Evolutionary conservation across 2,329 filamentous ascomycete genomes (phyloP), one percentile per base, ranked within the genome.

Genomic region (Colletotrichum sp.): DNA sequence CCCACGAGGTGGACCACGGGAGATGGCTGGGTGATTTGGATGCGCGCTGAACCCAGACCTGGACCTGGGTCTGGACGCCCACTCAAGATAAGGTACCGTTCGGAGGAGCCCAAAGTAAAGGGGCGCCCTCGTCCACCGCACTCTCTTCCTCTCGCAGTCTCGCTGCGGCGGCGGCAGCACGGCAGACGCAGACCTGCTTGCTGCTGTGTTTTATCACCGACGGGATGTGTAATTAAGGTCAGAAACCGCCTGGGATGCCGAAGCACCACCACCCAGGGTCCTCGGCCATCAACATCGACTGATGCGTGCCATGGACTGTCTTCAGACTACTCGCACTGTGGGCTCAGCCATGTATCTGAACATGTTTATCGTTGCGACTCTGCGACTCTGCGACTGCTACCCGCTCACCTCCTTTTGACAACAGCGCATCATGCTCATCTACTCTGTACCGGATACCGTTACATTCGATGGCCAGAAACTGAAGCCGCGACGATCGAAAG

Each of bases 21-120:
- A 75, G 73, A 75, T 75, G 73, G 70, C 73, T 52, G 73, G 70
- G 64, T 75, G 73, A 75, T 75, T 75, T 75, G 63, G 73, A 75
- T 75, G 72, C 59, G 73, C 73, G 73, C 70, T 73, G 70, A 59
- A 65, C 60, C 70, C 73, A 44, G 57, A 68, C 64, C 44, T 63
- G 30, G 57, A 39, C 69, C 73, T 34, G 30, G 69, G 66, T n/a
- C 66, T 60, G 48, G 55, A 18, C 22, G 52, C 30, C 59, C 60
- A 64, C 26, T 39, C 60, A 73, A 52, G 73, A 73, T 75, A 73
- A 75, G 57, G 63, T 64, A 65, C 22, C 59, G 68, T 55, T 36
- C 15, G 12, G 24, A 24, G 34, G 57, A 36, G 48, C 28, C 18
- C 13, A 28, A 26, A 36, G 26, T 73, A 39, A 68, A 52, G 63